Percentiles rank a stretch among this genome's conserved stretches.
phyloP scores from a whole-genome alignment of 192 early-diverging fungal species.

The Phlyctochytrium arcticum region DNA sequence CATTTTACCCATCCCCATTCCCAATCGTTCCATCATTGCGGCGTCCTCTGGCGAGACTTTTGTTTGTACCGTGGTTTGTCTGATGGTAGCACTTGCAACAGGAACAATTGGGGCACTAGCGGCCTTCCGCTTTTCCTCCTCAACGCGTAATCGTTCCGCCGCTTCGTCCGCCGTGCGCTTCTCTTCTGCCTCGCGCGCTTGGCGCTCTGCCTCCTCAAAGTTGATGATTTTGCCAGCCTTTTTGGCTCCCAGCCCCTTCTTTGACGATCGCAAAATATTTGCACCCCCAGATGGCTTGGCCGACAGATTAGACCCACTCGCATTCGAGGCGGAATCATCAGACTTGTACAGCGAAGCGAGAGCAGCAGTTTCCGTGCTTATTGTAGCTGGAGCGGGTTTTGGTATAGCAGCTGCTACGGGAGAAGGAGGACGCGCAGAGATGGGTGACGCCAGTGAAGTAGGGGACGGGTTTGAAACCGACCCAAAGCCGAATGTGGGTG shows the following conservation, averaged over 20 bases:
- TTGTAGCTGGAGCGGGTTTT: slow-evolving; percentile 16
- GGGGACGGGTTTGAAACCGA: slow-evolving; percentile 9
- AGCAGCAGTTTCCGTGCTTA: slow-evolving; percentile 25
- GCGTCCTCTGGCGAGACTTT: slow-evolving; percentile 22
- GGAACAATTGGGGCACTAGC: slow-evolving; percentile 14
- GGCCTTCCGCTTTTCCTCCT: slow-evolving; percentile 30
- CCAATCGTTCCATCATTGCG: slow-evolving; percentile 54
- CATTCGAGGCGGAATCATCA: slow-evolving; percentile 2
- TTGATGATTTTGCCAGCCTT: slow-evolving; percentile 74
- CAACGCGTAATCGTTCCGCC: slow-evolving; percentile 21
- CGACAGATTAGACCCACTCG: slow-evolving; percentile 10
- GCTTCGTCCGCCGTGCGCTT: slow-evolving; percentile 46
- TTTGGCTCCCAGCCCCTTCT: slow-evolving; percentile 83
- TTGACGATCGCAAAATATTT: slow-evolving; percentile 28
- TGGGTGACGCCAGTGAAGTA: no score
- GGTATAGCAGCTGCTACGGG: slow-evolving; percentile 18
- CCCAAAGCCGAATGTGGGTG: neutral
- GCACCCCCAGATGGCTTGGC: slow-evolving; percentile 7
- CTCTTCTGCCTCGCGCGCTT: slow-evolving; percentile 82
- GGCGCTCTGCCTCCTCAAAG: slow-evolving; percentile 89
- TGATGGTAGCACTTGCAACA: neutral
- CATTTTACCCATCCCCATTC: slow-evolving; percentile 59
- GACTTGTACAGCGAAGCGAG: slow-evolving; percentile 9
- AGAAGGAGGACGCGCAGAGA: slow-evolving; percentile 2
- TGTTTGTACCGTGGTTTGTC: neutral